Percentiles rank a stretch among this genome's conserved stretches.
Conservation (phyloP, 2,329 filamentous ascomycete genomes). For the Alternaria brassicae region DNA sequence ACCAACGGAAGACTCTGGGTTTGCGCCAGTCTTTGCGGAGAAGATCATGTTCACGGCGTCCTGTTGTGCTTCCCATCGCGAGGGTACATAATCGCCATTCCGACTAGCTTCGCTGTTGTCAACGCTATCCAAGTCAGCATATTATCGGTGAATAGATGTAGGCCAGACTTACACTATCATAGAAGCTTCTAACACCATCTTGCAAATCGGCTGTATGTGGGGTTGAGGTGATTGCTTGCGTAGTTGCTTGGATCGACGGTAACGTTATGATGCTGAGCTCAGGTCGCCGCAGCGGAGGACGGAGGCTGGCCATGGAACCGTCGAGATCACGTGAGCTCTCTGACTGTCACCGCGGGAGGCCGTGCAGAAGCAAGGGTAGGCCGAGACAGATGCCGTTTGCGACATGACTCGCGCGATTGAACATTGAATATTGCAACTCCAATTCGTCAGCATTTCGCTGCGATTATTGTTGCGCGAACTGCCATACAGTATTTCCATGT, state of each 20-base stretch:
- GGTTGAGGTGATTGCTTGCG: conserved; percentile 9
- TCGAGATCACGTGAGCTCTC: conserved; percentile 6
- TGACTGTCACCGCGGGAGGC: conserved; percentile 7
- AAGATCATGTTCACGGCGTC: conserved; percentile 96
- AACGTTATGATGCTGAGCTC: conserved; percentile 30
- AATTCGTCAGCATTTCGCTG: not conserved
- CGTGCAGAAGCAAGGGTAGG: conserved; percentile 5
- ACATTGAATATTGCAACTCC: not conserved
- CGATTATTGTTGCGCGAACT: not conserved
- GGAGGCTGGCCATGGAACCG: conserved; percentile 22
- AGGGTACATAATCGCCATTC: conserved; percentile 91
- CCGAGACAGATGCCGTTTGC: conserved; percentile 2
- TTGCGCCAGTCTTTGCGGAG: conserved; percentile 91
- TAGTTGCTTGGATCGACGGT: conserved; percentile 22
- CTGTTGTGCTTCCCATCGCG: conserved; percentile 93
- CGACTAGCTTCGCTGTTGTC: conserved; percentile 99
- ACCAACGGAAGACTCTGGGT: conserved; percentile 95
- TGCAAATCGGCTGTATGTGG: conserved; percentile 53
- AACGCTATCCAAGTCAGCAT: conserved; percentile 62
- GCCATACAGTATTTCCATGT: not conserved
- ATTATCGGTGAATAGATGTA: conserved; percentile 25
- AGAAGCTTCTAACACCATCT: conserved; percentile 97
- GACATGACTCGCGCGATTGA: conserved; percentile 3
- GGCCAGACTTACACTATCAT: conserved; percentile 76
- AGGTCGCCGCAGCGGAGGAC: conserved; percentile 29